These are phyloP conservation scores for Amanita jacksonii DNA, from an alignment of 768 basidiomycete species.

Conservation along the genomic window DNA sequence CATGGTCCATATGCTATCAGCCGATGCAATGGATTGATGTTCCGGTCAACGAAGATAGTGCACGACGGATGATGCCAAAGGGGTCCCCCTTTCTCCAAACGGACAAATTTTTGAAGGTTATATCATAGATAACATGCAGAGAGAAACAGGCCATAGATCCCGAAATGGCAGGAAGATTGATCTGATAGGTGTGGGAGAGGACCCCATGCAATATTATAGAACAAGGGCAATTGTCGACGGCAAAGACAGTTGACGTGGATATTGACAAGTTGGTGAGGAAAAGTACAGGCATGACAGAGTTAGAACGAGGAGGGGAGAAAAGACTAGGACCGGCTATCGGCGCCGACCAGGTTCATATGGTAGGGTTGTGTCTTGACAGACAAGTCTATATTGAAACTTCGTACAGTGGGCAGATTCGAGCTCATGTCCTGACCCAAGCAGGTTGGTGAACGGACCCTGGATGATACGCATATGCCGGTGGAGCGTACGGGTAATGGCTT, in stretches of 20 bases:
- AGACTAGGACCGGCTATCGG: slow-evolving; percentile 3
- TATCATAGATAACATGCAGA: slow-evolving; percentile 8
- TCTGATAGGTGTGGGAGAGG: not conserved
- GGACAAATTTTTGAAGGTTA: slow-evolving; percentile 4
- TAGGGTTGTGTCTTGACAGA: slow-evolving; percentile 10
- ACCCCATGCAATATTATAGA: slow-evolving; percentile 3
- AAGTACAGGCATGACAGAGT: slow-evolving; percentile 4
- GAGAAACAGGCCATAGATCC: slow-evolving; percentile 10
- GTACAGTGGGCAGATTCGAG: not conserved
- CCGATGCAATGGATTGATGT: slow-evolving; percentile 1
- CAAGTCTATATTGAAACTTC: slow-evolving; percentile 6
- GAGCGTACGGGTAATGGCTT: slow-evolving; percentile 31
- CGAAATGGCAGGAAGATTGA: not conserved
- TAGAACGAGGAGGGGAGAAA: not conserved
- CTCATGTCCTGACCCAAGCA: slow-evolving; percentile 38
- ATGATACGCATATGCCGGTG: slow-evolving; percentile 20
- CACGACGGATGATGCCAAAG: not conserved
- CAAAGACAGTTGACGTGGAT: slow-evolving; percentile 4
- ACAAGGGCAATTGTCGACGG: slow-evolving; percentile 7
- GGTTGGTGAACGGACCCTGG: slow-evolving; percentile 1
- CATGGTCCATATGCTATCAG: slow-evolving; percentile 8
- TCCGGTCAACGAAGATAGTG: not conserved
- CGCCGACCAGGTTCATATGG: slow-evolving; percentile 14
- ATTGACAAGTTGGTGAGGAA: slow-evolving; percentile 8
- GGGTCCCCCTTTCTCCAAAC: not conserved